Percentiles rank a stretch among this genome's conserved stretches.
phyloP scores from a whole-genome alignment of 352 stramenopile species.

The Globisporangium ultimum region DNA sequence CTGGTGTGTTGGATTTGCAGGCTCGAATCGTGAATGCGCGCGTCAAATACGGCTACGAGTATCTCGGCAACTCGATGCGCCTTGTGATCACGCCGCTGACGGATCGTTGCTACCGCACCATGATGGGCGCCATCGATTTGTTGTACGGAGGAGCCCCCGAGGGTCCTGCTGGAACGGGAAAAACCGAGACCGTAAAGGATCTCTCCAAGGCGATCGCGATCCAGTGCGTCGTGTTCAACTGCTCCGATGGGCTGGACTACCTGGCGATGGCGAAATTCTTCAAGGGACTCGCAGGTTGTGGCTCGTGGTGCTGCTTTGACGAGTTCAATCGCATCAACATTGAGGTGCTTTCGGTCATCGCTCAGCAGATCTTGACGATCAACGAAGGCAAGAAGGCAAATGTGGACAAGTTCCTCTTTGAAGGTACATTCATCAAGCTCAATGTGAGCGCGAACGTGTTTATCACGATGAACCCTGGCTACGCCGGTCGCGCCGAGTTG shows the following conservation, averaged over 20 bases:
- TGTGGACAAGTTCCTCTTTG: conserved; percentile 91
- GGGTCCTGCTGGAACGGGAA: conserved; percentile 92
- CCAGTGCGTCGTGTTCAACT: conserved; percentile 96
- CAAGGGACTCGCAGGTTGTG: conserved; percentile 90
- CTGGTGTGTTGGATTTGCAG: conserved; percentile 64
- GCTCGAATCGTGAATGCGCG: conserved; percentile 87
- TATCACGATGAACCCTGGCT: conserved; percentile 96
- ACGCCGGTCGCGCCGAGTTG: conserved; percentile 93
- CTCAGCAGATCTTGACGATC: conserved; percentile 93
- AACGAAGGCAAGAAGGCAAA: conserved; percentile 89
- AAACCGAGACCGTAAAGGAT: conserved; percentile 95
- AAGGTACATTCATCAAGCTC: conserved; percentile 92
- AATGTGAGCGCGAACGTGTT: conserved; percentile 92
- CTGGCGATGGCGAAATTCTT: conserved; percentile 96
- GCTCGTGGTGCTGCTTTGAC: conserved; percentile 94
- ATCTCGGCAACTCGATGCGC: conserved; percentile 91
- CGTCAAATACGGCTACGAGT: conserved; percentile 89
- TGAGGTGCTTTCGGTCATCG: conserved; percentile 93
- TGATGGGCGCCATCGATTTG: conserved; percentile 93
- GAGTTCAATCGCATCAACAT: conserved; percentile 97
- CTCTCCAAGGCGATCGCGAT: conserved; percentile 93
- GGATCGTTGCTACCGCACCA: conserved; percentile 93
- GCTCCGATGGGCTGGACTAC: conserved; percentile 90
- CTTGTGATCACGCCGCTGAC: conserved; percentile 95
- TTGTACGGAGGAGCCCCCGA: conserved; percentile 92